Base-by-base conservation (phyloP, 768 basidiomycete species). In the Boletellus sp. region DNA sequence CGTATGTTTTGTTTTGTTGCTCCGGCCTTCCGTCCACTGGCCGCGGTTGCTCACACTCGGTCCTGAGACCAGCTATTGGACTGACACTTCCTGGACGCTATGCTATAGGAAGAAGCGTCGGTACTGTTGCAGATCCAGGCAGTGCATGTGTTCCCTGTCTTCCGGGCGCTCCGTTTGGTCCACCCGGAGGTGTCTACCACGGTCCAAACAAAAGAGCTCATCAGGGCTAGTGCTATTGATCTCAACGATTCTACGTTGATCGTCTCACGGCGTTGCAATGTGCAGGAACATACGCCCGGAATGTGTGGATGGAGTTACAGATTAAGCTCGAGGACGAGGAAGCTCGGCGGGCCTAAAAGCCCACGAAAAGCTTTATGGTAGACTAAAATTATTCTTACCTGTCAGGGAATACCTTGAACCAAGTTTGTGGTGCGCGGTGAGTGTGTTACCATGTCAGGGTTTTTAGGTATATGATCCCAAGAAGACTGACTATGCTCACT, bases 81-180 rank as follows among this genome's bases (percentile, higher is more conserved):
- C 3, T 61, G 73, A 4, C 80, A 87, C 58, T 87, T 85, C 55
- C 73, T 94, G 36, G 92, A 94, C 51, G 89, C 89, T 9, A 83
- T 80, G 0, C 61, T 70, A 3, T 74, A 77, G 41, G 92, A 94
- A 69, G 89, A 91, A 61, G 73, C 82, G 0, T 80, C 88, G 0
- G 77, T 79, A 0, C 78, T 83, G 0, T 63, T 82, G 3, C 77
- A 79, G 11, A 67, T 93, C 16, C 66, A 90, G 17, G 60, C 85
- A 0, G 73, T 84, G 48, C 87, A 81, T 61, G 82, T 87, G 1
- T 89, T 88, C 50, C 69, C 80, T 1, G 65, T 61, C 16, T 57
- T 92, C 4, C 86, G 87, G 54, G 80, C 78, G 0, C 81, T 87
- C 64, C 78, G 83, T 7, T 66, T 84, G 36, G 59, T 86, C 5